Percentiles rank a stretch among this genome's conserved stretches.
phyloP scores from a whole-genome alignment of 2,329 filamentous ascomycete species.

The Calycina herbarum region DNA sequence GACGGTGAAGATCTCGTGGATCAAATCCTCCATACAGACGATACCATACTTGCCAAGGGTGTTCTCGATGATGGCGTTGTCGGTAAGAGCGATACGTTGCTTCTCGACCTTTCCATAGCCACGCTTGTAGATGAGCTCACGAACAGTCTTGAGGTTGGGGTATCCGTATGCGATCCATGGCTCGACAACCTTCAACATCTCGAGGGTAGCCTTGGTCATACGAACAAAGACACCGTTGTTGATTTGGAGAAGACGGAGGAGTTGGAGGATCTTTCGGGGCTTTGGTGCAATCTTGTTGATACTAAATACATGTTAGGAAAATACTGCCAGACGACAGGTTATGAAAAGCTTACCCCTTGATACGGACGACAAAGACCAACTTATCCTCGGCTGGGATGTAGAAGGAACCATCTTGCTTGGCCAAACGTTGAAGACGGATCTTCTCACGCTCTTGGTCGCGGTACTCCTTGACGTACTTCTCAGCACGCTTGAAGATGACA shows the following conservation, averaged over 20 bases:
- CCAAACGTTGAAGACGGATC: constrained; percentile 84
- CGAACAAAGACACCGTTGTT: constrained; percentile 99
- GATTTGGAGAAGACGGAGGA: constrained; percentile 99
- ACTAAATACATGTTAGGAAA: constrained; percentile 50
- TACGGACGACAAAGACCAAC: constrained; percentile 96
- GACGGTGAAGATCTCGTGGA: constrained; percentile 98
- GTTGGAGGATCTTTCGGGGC: constrained; percentile 99
- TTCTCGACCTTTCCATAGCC: constrained; percentile 99
- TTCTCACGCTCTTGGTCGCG: constrained; percentile 98
- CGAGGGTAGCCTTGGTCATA: constrained; percentile 94
- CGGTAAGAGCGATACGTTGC: constrained; percentile 93
- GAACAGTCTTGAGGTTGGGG: constrained; percentile 98
- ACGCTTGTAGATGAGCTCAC: constrained; percentile 99
- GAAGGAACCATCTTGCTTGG: constrained; percentile 90
- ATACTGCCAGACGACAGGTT: background rate
- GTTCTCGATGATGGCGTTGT: constrained; percentile 98
- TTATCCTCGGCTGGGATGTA: constrained; percentile 94
- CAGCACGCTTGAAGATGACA: constrained; percentile 99
- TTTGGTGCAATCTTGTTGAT: constrained; percentile 99
- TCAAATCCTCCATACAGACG: constrained; percentile 98
- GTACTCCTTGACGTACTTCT: constrained; percentile 99
- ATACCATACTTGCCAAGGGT: constrained; percentile 97
- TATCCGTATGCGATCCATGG: constrained; percentile 99
- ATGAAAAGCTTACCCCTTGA: constrained; percentile 75
- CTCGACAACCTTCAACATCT: constrained; percentile 98